Conservation (phyloP, 2,329 filamentous ascomycete species). For the Fusarium sublunatum region DNA sequence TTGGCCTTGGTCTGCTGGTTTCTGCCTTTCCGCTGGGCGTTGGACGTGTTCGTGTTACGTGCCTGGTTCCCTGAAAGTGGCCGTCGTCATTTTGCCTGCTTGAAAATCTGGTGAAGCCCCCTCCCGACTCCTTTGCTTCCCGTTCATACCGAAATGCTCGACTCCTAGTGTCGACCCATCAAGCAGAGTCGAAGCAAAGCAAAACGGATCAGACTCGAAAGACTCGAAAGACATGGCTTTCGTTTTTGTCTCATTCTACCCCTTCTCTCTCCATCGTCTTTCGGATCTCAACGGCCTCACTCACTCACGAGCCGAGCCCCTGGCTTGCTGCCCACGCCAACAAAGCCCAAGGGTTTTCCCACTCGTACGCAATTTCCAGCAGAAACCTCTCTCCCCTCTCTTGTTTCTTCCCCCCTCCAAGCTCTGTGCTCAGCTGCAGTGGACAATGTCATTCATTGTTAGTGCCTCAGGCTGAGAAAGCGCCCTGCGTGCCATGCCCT, state of each 20-base stretch:
- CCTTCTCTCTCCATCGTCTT: conserved; percentile 16
- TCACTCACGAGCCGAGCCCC: conserved; percentile 30
- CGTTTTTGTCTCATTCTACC: conserved; percentile 14
- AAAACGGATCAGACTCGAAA: conserved; percentile 27
- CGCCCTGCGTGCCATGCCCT: conserved; percentile 41
- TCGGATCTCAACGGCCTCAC: conserved; percentile 30
- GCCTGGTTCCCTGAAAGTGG: conserved; percentile 37
- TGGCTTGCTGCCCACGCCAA: conserved; percentile 33
- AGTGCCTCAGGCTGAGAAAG: conserved; percentile 44
- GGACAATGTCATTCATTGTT: conserved; percentile 34
- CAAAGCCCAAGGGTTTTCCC: conserved; percentile 25
- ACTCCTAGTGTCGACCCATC: conserved; percentile 41
- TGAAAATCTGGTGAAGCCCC: conserved; percentile 48
- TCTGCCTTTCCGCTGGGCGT: conserved; percentile 14
- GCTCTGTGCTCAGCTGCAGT: conserved; percentile 37
- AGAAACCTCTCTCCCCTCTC: conserved; percentile 31
- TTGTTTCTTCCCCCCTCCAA: conserved; percentile 24
- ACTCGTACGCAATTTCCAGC: conserved; percentile 46
- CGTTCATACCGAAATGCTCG: conserved; percentile 43
- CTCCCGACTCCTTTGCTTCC: conserved; percentile 45
- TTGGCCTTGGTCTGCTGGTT: conserved; percentile 9
- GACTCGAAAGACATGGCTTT: conserved; percentile 17
- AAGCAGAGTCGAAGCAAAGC: conserved; percentile 10
- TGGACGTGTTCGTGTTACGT: conserved; percentile 32
- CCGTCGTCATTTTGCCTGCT: conserved; percentile 44